A percentile compares a stretch with the other conserved stretches of the same genome.
These are phyloP conservation scores for Pelargonium myrrhifolium DNA, from an alignment of 441 rosid species.

Conservation along the genomic window DNA sequence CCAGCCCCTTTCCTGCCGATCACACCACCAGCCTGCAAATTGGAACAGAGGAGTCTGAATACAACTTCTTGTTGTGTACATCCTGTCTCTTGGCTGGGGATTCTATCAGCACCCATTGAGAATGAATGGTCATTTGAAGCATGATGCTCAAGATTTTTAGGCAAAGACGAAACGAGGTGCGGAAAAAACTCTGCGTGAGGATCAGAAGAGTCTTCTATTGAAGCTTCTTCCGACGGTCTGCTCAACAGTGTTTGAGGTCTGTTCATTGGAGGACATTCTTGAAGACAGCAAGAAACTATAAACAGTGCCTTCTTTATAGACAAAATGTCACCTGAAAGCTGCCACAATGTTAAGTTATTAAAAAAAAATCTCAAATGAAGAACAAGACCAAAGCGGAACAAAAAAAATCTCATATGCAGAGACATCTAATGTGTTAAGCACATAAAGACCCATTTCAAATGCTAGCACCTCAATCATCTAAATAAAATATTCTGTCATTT, in stretches of 20 bases:
- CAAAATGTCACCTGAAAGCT: constrained; percentile 46
- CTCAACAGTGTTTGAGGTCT: constrained; percentile 22
- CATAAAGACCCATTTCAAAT: background rate
- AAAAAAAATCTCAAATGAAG: constrained; percentile 11
- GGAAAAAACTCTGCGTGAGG: constrained; percentile 47
- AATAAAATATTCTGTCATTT: background rate
- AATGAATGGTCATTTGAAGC: constrained; percentile 19
- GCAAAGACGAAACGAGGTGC: constrained; percentile 28
- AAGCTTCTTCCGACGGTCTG: constrained; percentile 25
- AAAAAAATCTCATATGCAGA: background rate
- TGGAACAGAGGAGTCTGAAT: constrained; percentile 44
- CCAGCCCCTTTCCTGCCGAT: constrained; percentile 53
- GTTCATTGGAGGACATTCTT: constrained; percentile 26
- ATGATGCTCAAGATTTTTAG: constrained; percentile 14
- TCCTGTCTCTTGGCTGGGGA: constrained; percentile 15
- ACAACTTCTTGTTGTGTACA: constrained; percentile 30
- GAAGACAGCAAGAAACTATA: constrained; percentile 41
- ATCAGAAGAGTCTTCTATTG: constrained; percentile 24
- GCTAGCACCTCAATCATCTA: background rate
- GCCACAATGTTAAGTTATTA: constrained; percentile 8
- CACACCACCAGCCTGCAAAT: constrained; percentile 42
- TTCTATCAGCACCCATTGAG: constrained; percentile 20
- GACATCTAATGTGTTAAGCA: background rate
- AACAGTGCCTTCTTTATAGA: constrained; percentile 59
- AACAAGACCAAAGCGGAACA: background rate